These are phyloP conservation scores for Fusarium zealandicum DNA, from an alignment of 2,329 filamentous ascomycete genomes.

Conservation along the genomic window DNA sequence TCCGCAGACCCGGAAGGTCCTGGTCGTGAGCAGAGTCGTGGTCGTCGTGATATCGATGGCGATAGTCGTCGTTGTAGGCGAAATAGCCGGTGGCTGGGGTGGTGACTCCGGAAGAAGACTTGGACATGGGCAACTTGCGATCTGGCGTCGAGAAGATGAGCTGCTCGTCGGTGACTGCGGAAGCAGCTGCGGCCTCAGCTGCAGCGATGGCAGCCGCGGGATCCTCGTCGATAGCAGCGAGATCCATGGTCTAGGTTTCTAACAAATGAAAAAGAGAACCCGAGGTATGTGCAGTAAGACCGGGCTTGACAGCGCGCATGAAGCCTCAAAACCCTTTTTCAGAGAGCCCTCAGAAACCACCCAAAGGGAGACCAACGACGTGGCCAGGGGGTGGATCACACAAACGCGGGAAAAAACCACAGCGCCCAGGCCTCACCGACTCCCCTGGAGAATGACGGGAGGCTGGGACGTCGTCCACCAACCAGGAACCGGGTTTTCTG, in stretches of 20 bases:
- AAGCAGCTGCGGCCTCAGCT: conserved; percentile 29
- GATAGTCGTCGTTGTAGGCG: conserved; percentile 33
- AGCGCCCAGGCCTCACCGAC: conserved; percentile 35
- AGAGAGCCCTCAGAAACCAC: conserved; percentile 27
- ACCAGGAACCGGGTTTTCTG: conserved; percentile 1
- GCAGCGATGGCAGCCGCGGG: conserved; percentile 38
- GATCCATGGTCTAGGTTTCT: conserved; percentile 31
- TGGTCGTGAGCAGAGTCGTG: conserved; percentile 30
- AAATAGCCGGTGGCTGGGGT: conserved; percentile 39
- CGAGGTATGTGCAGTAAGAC: conserved; percentile 15
- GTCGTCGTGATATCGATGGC: conserved; percentile 38
- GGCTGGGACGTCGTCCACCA: conserved; percentile 29
- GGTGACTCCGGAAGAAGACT: conserved; percentile 25
- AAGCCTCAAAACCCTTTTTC: conserved; percentile 34
- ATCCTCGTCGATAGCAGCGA: conserved; percentile 39
- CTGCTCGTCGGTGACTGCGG: conserved; percentile 31
- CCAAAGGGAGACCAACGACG: conserved; percentile 33
- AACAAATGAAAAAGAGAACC: conserved; percentile 17
- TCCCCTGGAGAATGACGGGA: conserved; percentile 24
- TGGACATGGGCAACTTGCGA: conserved; percentile 33
- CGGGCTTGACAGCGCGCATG: conserved; percentile 30
- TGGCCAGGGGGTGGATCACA: conserved; percentile 28
- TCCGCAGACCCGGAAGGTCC: conserved; percentile 35
- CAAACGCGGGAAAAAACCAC: conserved; percentile 10
- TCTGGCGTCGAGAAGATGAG: conserved; percentile 39